phyloP scores from a whole-genome alignment of 1,284 basidiomycete genomes.

The Leccinum subspadiceum region DNA sequence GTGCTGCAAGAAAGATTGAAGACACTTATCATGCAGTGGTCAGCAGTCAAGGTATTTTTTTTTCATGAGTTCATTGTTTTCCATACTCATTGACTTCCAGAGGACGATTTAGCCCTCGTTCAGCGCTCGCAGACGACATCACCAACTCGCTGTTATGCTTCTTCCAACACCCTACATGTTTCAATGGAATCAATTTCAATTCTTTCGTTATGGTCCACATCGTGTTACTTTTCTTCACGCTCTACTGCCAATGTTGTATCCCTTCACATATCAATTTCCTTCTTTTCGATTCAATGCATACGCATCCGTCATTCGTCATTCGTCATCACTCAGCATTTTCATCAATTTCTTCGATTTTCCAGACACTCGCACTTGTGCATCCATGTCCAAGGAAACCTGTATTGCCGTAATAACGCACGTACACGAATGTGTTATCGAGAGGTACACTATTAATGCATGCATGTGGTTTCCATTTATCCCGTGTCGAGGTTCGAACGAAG shows the following conservation, averaged over 20 bases:
- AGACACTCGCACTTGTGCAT: not conserved
- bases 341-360: not conserved
- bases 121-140: not conserved
- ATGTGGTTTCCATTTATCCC: constrained; percentile 3
- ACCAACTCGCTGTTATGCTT: constrained; percentile 12
- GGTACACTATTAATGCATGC: constrained; percentile 3
- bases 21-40: constrained; percentile 71
- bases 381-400: constrained; percentile 10
- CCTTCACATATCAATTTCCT: constrained; percentile 4
- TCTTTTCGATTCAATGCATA: not conserved
- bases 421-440: constrained; percentile 14
- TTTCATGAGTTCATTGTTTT: not conserved
- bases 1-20: constrained; percentile 64
- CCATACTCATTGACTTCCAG: constrained; percentile 21
- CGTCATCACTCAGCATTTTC: constrained; percentile 3
- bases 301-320: not conserved
- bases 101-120: constrained; percentile 31
- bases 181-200: not conserved
- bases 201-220: not conserved
- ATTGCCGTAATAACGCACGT: constrained; percentile 8
- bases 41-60: constrained; percentile 62
- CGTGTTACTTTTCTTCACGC: not conserved
- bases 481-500: not conserved
- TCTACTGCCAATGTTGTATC: not conserved
- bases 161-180: not conserved